A percentile compares a stretch with the other conserved stretches of the same genome.
Evolutionary conservation across 371 early-diverging fungal species (phyloP).

Genomic region (Smittium culicis): DNA sequence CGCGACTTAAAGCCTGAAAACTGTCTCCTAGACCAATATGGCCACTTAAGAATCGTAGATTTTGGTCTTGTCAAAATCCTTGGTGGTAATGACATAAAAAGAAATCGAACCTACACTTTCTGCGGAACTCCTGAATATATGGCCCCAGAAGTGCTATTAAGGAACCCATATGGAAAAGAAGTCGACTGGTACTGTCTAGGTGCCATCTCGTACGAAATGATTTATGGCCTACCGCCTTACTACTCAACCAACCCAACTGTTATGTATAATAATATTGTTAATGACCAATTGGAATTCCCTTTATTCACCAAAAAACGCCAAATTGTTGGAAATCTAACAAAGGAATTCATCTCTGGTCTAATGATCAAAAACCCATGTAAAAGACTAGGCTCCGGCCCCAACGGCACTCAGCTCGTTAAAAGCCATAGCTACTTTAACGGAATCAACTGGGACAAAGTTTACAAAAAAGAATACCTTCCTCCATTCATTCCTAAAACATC

Average conservation of each 20-base stretch:
- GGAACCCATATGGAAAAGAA: constrained; percentile 86
- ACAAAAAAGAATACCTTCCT: constrained; percentile 58
- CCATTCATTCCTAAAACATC: constrained; percentile 80
- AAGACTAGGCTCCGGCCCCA: constrained; percentile 77
- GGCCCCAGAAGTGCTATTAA: constrained; percentile 94
- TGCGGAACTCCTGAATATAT: constrained; percentile 98
- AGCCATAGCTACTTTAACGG: constrained; percentile 87
- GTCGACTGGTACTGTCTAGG: constrained; percentile 98
- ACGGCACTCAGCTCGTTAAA: constrained; percentile 79
- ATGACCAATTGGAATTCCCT: constrained; percentile 71
- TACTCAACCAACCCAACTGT: constrained; percentile 85
- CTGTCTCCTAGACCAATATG: constrained; percentile 71
- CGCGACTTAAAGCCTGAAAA: constrained; percentile 94
- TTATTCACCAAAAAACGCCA: constrained; percentile 61
- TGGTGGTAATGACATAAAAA: constrained; percentile 39
- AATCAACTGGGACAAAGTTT: constrained; percentile 77
- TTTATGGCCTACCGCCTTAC: constrained; percentile 89
- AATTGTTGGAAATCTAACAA: constrained; percentile 68
- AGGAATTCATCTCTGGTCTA: constrained; percentile 73
- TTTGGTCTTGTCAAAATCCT: constrained; percentile 97
- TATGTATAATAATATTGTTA: constrained; percentile 83
- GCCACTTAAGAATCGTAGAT: constrained; percentile 95
- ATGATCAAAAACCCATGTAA: constrained; percentile 70
- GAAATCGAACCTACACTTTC: constrained; percentile 73
- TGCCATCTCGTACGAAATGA: constrained; percentile 93